Evolutionary conservation across 2,329 filamentous ascomycete genomes (phyloP).

Genomic region (Botrytis medusae): DNA sequence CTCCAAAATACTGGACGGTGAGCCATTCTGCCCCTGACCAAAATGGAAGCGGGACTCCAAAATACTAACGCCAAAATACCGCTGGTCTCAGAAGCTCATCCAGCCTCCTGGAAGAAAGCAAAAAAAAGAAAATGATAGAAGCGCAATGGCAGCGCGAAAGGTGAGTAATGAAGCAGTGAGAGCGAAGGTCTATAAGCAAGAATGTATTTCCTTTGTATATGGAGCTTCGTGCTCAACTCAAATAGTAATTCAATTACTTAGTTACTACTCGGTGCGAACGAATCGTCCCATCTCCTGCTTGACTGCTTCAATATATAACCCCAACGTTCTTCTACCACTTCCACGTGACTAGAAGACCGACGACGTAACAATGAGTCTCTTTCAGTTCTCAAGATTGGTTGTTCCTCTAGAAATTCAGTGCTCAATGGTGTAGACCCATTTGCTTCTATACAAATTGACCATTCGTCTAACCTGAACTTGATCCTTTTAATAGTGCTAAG

Average conservation of each 20-base stretch:
- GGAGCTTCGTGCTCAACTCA: neutral
- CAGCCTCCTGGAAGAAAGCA: too few species aligned
- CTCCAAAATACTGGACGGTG: too few species aligned
- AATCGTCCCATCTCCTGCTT: neutral
- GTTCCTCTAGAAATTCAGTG: neutral
- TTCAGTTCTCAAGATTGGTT: neutral
- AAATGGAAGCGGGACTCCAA: too few species aligned
- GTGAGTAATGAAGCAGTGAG: too few species aligned
- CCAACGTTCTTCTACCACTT: neutral
- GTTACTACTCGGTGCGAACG: neutral
- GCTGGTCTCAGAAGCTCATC: too few species aligned
- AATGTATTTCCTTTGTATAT: neutral
- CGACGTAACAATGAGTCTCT: neutral
- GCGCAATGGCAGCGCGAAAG: too few species aligned
- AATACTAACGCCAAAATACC: too few species aligned
- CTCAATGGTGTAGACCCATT: neutral
- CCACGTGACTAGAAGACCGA: neutral
- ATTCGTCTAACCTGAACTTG: neutral
- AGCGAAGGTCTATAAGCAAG: neutral
- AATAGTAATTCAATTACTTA: neutral
- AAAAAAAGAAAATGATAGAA: too few species aligned
- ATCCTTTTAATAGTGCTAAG: neutral
- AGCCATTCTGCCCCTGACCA: too few species aligned
- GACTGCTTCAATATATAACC: neutral
- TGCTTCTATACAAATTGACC: neutral